phyloP scores from a whole-genome alignment of 1,284 basidiomycete genomes.

The Xerocomus cyaneibrunnescens region DNA sequence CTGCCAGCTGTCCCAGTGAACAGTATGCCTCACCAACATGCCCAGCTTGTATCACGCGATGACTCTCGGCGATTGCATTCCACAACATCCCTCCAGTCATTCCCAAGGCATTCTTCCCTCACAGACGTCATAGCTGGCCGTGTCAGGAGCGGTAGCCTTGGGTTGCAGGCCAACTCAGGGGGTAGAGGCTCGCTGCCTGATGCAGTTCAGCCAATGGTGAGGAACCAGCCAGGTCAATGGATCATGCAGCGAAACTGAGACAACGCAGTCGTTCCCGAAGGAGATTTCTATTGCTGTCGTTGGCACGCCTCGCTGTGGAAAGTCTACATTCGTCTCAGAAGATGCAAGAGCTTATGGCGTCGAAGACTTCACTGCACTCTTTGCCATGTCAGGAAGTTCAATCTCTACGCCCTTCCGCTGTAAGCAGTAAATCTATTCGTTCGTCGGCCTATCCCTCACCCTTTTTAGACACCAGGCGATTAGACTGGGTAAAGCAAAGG shows the following conservation, averaged over 20 bases:
- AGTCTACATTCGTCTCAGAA: constrained; percentile 66
- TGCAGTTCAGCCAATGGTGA: constrained; percentile 36
- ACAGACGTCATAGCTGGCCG: constrained; percentile 38
- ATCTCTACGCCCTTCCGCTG: constrained; percentile 42
- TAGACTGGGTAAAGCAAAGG: constrained; percentile 36
- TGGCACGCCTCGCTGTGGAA: constrained; percentile 69
- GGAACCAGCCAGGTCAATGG: constrained; percentile 21
- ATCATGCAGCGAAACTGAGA: constrained; percentile 22
- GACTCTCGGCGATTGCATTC: constrained; percentile 42
- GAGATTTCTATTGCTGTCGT: constrained; percentile 62
- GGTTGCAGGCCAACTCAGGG: constrained; percentile 38
- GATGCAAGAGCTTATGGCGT: constrained; percentile 59
- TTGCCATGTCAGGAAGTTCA: constrained; percentile 34
- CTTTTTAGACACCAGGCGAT: constrained; percentile 30
- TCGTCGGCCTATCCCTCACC: constrained; percentile 17
- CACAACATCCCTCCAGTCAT: constrained; percentile 44
- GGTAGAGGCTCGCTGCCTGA: constrained; percentile 41
- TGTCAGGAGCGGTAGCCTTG: constrained; percentile 58
- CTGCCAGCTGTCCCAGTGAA: constrained; percentile 21
- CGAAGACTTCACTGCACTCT: constrained; percentile 24
- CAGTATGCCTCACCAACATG: constrained; percentile 14
- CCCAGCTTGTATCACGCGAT: constrained; percentile 37
- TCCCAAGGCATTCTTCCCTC: constrained; percentile 34
- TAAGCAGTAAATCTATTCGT: constrained; percentile 30
- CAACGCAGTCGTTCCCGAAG: constrained; percentile 27